Percentiles rank a stretch among this genome's conserved stretches.
Conservation (phyloP, 441 rosid species). For the Corymbia citriodora region DNA sequence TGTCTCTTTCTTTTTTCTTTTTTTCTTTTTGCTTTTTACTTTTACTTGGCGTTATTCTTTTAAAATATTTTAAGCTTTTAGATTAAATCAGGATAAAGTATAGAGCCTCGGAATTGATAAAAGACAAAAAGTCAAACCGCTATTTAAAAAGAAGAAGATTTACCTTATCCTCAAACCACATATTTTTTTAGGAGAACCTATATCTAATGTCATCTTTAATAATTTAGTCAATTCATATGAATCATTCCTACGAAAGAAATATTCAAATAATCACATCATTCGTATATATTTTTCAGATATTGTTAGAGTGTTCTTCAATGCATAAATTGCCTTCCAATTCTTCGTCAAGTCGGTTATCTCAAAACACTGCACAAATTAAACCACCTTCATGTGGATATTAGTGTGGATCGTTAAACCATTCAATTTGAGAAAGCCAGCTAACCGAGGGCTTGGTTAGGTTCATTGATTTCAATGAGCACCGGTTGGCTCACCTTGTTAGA, state of each 20-base stretch:
- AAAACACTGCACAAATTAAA: too few species aligned
- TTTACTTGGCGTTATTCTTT: neutral
- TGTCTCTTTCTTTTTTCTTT: neutral
- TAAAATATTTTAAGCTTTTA: neutral
- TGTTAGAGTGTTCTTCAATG: neutral
- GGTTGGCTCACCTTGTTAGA: too few species aligned
- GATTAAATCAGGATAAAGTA: neutral
- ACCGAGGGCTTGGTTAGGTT: too few species aligned
- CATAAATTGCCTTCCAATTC: too few species aligned
- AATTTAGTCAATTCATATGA: neutral
- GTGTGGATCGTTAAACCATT: too few species aligned
- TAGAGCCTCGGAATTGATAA: neutral
- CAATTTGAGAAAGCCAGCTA: too few species aligned
- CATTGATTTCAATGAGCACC: too few species aligned
- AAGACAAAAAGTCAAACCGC: neutral
- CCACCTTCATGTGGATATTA: too few species aligned
- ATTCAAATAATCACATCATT: neutral
- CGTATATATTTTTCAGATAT: neutral
- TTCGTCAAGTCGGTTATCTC: too few species aligned
- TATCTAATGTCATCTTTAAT: neutral
- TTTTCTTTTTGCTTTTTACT: too few species aligned
- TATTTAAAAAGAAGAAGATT: too few species aligned
- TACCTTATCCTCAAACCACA: neutral
- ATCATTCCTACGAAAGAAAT: neutral
- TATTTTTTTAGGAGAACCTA: neutral